Base-by-base conservation (phyloP, 495 filamentous ascomycete genomes). In the Neurospora cerealis region DNA sequence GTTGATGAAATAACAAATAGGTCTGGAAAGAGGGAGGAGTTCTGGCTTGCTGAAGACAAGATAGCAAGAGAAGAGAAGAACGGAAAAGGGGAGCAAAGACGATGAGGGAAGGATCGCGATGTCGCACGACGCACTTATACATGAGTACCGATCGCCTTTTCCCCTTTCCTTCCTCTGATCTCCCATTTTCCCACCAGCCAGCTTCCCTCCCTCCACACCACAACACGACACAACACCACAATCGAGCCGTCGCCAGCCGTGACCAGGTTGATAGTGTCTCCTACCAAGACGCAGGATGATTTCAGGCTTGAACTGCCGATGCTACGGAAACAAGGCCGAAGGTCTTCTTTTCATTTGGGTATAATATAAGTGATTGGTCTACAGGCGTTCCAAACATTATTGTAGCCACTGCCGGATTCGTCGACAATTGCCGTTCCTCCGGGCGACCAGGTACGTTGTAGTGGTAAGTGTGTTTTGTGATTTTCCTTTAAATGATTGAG, bases 231-330 rank as follows among this genome's bases (percentile, higher is more conserved):
- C 28, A 62, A 62, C 6, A 62, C 28, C 28, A 36, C 9, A 6
- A 66, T 34, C 15, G 15, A 66, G 19, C 28, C 28, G 54, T 71
- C 15, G 32, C 21, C 37, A 60, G 44, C 72, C 39, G 34, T 15
- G 62, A 77, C 78, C 76, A 39, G 73, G 77, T 75, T 54, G 69
- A 69, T 70, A 69, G 60, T 13, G 21, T 54, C 11, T 24, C 46
- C 46, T 54, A 13, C 21, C 10, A 54, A 24, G 46, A 71, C 69
- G 72, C 73, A 66, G 39, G 71, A 69, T 39, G 44, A 69, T 41
- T 73, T 77, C 77, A 76, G 78, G 73, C 77, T 48, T 69, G 76
- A 85, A 84, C 81, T 85, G 82, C 83, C 83, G 83, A 85, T 79
- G 75, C 76, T 78, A 80, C 80, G 72, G 80, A 84, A 75, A 75